Evolutionary conservation across 306 rosid genomes (phyloP), one percentile per base, ranked within the genome.

Genomic region (Pterocarpus macrocarpus): DNA sequence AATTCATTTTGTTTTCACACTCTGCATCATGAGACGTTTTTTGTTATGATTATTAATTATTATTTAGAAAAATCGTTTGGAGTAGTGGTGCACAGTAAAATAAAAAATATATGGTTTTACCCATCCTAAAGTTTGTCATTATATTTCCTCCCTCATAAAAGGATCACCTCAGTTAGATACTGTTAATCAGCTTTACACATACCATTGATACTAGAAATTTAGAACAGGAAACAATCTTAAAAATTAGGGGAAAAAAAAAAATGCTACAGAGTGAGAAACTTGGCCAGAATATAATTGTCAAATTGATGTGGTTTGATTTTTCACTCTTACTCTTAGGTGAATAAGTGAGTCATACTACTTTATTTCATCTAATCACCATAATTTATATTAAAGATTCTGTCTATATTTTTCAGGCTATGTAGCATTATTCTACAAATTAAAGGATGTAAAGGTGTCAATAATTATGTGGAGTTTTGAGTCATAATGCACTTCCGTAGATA

Each of bases 401-500:
- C 47, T 10, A 43, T 43, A 43, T 4, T 43, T 43, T 5, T 43
- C 8, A 0, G 47, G 47, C 47, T 5, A 0, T 6, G 47, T 47
- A 13, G 53, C 28, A 22, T 22, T 0, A 22, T 22, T 22, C 28
- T 22, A 22, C 28, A 47, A 47, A 30, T 63, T 34, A 62, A 35
- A 34, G 75, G 3, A 58, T 7, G 12, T 22, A n/a, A 65, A 73
- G 17, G 16, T 59, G 8, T 3, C 16, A 43, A 71, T 17, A 55
- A 73, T 38, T 0, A 30, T 4, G 15, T 32, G 28, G 4, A 22
- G 2, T 52, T 62, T 85, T 71, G 41, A n/a, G 28, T n/a, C 36
- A 36, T 34, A 44, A 49, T 3, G 73, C 55, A 76, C 2, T 84
- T 63, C 56, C 52, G 69, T 2, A 6, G 53, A 35, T 50, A 34